phyloP scores from a whole-genome alignment of 1,284 basidiomycete genomes.

The Ceratobasidium sp. region DNA sequence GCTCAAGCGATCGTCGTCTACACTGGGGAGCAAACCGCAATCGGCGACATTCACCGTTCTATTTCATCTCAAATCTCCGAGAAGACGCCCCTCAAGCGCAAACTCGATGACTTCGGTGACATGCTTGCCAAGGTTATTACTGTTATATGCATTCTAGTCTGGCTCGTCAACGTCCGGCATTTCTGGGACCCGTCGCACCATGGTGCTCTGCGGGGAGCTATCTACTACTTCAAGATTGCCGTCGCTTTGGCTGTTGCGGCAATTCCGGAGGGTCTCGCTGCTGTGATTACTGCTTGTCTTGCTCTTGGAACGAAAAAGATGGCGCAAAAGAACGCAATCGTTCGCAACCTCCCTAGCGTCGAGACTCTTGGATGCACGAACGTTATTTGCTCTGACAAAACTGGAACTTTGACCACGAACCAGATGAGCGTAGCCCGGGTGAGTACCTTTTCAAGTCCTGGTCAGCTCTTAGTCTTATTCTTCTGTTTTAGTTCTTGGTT shows the following conservation, averaged over 20 bases:
- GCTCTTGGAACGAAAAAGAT: slow-evolving; percentile 97
- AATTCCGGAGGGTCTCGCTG: slow-evolving; percentile 94
- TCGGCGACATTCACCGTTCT: slow-evolving; percentile 94
- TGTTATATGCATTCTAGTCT: slow-evolving; percentile 94
- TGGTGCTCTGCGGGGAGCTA: slow-evolving; percentile 87
- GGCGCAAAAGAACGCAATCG: slow-evolving; percentile 97
- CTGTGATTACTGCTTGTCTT: slow-evolving; percentile 95
- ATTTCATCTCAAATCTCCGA: slow-evolving; percentile 89
- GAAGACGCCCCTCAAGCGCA: slow-evolving; percentile 94
- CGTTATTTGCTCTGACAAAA: slow-evolving; percentile 98
- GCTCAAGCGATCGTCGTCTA: slow-evolving; percentile 86
- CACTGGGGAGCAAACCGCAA: slow-evolving; percentile 87
- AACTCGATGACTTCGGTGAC: slow-evolving; percentile 96
- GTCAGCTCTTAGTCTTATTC: slow-evolving; percentile 31
- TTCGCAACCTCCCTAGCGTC: slow-evolving; percentile 93
- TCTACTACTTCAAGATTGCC: slow-evolving; percentile 98
- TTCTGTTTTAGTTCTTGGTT: slow-evolving; percentile 71
- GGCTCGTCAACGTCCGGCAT: slow-evolving; percentile 94
- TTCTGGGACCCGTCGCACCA: slow-evolving; percentile 93
- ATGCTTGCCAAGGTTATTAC: slow-evolving; percentile 95
- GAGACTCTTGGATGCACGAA: slow-evolving; percentile 97
- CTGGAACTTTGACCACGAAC: slow-evolving; percentile 93
- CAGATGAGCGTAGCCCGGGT: slow-evolving; percentile 94
- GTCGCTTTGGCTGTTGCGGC: slow-evolving; percentile 96
- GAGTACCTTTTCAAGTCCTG: slow-evolving; percentile 49